Percentiles rank a stretch among this genome's conserved stretches.
Evolutionary conservation across 352 stramenopile species (phyloP).

Genomic region (Phytophthora kernoviae): DNA sequence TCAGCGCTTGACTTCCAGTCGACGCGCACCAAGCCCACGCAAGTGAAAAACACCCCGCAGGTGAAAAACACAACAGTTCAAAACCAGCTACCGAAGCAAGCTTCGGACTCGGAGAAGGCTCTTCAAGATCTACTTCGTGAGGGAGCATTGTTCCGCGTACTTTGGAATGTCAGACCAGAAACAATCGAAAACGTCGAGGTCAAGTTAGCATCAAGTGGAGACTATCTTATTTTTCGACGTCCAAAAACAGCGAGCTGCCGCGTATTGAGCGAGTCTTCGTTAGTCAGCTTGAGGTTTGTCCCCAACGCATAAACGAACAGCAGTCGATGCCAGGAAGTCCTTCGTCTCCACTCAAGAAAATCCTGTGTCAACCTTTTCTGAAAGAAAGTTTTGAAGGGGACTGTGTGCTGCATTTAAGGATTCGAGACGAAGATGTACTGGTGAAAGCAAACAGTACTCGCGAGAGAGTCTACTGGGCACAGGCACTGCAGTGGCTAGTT

Average conservation of each 20-base stretch:
- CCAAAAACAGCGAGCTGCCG: slow-evolving; percentile 17
- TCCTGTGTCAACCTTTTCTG: slow-evolving; percentile 13
- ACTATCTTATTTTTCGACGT: slow-evolving; percentile 51
- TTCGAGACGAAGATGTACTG: slow-evolving; percentile 44
- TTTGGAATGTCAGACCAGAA: slow-evolving; percentile 33
- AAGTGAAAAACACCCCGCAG: slow-evolving; percentile 4
- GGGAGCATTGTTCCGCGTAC: slow-evolving; percentile 27
- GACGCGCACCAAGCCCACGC: slow-evolving; percentile 5
- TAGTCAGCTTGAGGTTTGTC: slow-evolving; percentile 43
- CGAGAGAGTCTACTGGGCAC: slow-evolving; percentile 44
- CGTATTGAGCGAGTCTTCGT: slow-evolving; percentile 48
- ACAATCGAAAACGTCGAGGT: slow-evolving; percentile 37
- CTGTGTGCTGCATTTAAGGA: slow-evolving; percentile 40
- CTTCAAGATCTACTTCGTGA: slow-evolving; percentile 30
- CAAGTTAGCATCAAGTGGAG: slow-evolving; percentile 35
- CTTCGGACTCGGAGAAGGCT: slow-evolving; percentile 17
- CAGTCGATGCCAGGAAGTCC: neutral
- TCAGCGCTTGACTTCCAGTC: slow-evolving; percentile 25
- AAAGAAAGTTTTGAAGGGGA: slow-evolving; percentile 31
- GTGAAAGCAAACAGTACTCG: slow-evolving; percentile 35
- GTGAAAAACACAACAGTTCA: neutral
- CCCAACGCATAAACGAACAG: slow-evolving; percentile 16
- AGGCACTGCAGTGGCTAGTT: slow-evolving; percentile 49
- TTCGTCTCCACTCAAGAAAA: slow-evolving; percentile 19
- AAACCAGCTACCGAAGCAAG: neutral